Percentiles rank a stretch among this genome's conserved stretches.
These are phyloP conservation scores for Paramicrosporidium saccamoebae DNA, from an alignment of 371 early-diverging fungal species.

Conservation along the genomic window DNA sequence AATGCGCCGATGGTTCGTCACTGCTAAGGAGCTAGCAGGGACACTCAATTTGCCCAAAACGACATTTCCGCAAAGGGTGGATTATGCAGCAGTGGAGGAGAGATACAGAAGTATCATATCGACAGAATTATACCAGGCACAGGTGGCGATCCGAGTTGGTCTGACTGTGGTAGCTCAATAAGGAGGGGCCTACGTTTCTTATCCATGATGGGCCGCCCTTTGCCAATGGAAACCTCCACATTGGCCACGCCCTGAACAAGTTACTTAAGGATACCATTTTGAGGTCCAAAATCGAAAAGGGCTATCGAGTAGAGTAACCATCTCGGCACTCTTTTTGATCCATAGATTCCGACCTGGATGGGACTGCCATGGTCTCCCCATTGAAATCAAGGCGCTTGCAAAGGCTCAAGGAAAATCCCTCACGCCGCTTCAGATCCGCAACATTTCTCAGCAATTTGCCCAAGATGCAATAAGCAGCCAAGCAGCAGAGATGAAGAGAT, in stretches of 20 bases:
- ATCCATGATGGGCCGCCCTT: slow-evolving; percentile 91
- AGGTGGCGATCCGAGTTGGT: too few relatives aligned
- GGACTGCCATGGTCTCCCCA: slow-evolving; percentile 89
- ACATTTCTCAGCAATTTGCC: slow-evolving; percentile 26
- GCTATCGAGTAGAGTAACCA: slow-evolving; percentile 33
- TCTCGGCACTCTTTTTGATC: neutral
- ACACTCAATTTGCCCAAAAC: too few relatives aligned
- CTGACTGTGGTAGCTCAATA: too few relatives aligned
- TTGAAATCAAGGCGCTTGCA: slow-evolving; percentile 60
- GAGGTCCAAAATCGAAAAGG: slow-evolving; percentile 48
- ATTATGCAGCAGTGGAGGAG: too few relatives aligned
- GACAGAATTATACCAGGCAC: too few relatives aligned
- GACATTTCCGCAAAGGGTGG: too few relatives aligned
- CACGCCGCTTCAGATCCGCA: slow-evolving; percentile 19
- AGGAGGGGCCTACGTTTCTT: slow-evolving; percentile 23
- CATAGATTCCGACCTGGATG: slow-evolving; percentile 46
- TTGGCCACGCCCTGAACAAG: slow-evolving; percentile 77
- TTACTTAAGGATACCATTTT: slow-evolving; percentile 73
- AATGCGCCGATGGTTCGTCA: too few relatives aligned
- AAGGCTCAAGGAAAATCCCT: slow-evolving; percentile 12
- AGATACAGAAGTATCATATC: too few relatives aligned
- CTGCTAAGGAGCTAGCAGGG: too few relatives aligned
- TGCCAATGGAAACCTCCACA: slow-evolving; percentile 74
- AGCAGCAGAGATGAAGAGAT: slow-evolving; percentile 20
- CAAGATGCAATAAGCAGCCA: slow-evolving; percentile 23